phyloP scores from a whole-genome alignment of 305 asterid genomes.

The Fraxinus angustifolia region DNA sequence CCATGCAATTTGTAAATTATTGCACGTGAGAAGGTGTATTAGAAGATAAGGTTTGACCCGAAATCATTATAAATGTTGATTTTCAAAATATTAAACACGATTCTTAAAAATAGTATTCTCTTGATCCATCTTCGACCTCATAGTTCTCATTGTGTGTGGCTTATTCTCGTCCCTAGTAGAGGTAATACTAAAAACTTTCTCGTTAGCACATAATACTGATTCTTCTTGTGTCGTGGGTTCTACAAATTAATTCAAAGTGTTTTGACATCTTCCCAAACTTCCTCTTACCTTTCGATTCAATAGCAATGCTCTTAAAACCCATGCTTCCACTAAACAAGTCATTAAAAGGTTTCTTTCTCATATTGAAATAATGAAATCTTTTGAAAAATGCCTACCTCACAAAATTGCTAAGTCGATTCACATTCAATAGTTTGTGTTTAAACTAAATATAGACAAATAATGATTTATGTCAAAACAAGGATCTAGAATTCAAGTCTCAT shows the following conservation, averaged over 20 bases:
- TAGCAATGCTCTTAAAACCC: background rate
- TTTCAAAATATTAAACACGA: no score
- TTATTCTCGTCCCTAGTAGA: no score
- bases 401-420: background rate
- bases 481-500: background rate
- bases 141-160: background rate
- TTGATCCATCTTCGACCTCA: background rate
- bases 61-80: background rate
- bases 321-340: background rate
- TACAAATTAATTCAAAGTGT: background rate
- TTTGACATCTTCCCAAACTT: background rate
- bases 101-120: background rate
- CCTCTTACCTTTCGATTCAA: background rate
- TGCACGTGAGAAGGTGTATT: background rate
- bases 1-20: background rate
- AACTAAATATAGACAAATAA: background rate
- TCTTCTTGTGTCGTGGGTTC: background rate
- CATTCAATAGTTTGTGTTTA: background rate
- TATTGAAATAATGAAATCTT: background rate
- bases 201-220: background rate
- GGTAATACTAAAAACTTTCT: background rate
- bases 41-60: background rate
- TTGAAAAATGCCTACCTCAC: background rate
- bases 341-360: background rate
- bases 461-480: background rate